A percentile compares a stretch with the other conserved stretches of the same genome.
phyloP scores from a whole-genome alignment of 495 filamentous ascomycete species.

The Aspergillus indologenus region DNA sequence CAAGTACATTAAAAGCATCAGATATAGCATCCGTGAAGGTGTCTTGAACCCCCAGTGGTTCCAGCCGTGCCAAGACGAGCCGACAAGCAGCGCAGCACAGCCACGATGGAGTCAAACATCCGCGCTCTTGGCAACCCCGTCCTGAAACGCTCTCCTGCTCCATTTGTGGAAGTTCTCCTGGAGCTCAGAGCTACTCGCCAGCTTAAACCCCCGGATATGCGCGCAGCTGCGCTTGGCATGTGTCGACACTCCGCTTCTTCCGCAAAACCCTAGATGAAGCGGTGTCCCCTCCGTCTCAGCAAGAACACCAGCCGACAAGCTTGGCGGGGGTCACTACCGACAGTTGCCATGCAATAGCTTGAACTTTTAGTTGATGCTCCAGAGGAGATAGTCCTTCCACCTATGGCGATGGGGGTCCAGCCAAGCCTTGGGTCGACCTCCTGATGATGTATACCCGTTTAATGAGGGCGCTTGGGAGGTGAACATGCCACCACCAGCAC shows the following conservation, averaged over 20 bases:
- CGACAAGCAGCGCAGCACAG: not conserved
- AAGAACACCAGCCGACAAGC: not conserved
- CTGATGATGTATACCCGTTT: not conserved
- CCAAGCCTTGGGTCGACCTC: conserved; percentile 2
- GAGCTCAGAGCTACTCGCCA: conserved; percentile 17
- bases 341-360: not conserved
- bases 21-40: no score
- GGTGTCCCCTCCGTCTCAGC: not conserved
- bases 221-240: conserved; percentile 4
- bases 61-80: no score
- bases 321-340: conserved; percentile 3
- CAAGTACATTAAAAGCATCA: no score
- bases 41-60: no score
- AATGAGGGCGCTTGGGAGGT: not conserved
- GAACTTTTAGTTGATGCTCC: no score
- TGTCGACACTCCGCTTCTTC: not conserved
- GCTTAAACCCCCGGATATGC: no score
- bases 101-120: conserved; percentile 5
- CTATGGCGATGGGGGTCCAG: conserved; percentile 7
- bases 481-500: not conserved
- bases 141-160: conserved; percentile 21
- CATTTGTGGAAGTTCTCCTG: conserved; percentile 22
- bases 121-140: conserved; percentile 12
- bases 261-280: not conserved
- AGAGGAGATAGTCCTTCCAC: conserved; percentile 15